These are phyloP conservation scores for Curvularia sp. DNA, from an alignment of 2,329 filamentous ascomycete species.

Conservation along the genomic window DNA sequence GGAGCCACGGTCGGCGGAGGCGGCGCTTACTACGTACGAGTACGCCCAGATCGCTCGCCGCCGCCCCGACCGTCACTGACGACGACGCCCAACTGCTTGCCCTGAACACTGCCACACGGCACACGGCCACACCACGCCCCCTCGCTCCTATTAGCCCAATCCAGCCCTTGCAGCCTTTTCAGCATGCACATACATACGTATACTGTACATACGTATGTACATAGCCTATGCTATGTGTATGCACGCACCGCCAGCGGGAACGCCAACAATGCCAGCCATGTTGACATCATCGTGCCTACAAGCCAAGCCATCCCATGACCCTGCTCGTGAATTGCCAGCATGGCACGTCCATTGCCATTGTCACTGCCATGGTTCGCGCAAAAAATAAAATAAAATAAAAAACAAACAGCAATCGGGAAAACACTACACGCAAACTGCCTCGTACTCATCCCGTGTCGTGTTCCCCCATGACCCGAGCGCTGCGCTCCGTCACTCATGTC, in stretches of 20 bases:
- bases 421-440: background rate
- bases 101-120: slow-evolving; percentile 4
- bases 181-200: background rate
- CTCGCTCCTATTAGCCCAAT: background rate
- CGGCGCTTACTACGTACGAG: slow-evolving; percentile 21
- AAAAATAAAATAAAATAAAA: background rate
- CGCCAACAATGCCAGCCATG: background rate
- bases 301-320: background rate
- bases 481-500: background rate
- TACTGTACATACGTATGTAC: too few relatives aligned
- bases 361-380: background rate
- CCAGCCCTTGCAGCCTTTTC: background rate
- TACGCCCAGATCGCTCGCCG: slow-evolving; percentile 19
- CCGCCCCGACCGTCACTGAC: slow-evolving; percentile 6
- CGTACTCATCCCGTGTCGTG: background rate
- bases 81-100: slow-evolving; percentile 13
- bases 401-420: background rate
- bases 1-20: slow-evolving; percentile 16
- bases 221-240: too few relatives aligned
- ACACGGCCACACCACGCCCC: background rate
- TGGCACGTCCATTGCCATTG: background rate
- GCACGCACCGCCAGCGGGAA: background rate
- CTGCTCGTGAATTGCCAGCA: background rate
- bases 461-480: background rate
- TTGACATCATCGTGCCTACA: slow-evolving; percentile 25